A percentile compares a stretch with the other conserved stretches of the same genome.
These are phyloP conservation scores for Lanmaoa pseudosensibilis DNA, from an alignment of 768 basidiomycete genomes.

Conservation along the genomic window DNA sequence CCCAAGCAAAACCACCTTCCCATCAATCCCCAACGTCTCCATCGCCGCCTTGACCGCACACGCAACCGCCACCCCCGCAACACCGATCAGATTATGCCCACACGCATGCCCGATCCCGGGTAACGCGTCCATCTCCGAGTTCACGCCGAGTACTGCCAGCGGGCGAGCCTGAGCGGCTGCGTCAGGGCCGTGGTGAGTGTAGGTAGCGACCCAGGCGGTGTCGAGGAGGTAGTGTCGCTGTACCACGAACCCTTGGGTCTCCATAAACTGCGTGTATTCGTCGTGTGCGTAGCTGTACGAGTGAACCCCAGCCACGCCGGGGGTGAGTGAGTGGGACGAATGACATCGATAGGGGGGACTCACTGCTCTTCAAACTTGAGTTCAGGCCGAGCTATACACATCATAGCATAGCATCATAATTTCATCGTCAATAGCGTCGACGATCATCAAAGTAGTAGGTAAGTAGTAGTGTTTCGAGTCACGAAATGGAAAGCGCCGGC, in stretches of 20 bases:
- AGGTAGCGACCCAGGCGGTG: slow-evolving; percentile 76
- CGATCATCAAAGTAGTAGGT: too few relatives aligned
- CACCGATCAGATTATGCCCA: slow-evolving; percentile 81
- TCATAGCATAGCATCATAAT: background rate
- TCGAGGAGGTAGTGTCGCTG: slow-evolving; percentile 58
- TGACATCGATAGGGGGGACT: slow-evolving; percentile 14
- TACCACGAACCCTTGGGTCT: slow-evolving; percentile 62
- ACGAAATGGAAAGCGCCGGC: background rate
- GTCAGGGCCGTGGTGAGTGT: slow-evolving; percentile 36
- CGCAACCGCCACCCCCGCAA: slow-evolving; percentile 69
- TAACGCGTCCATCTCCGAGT: slow-evolving; percentile 77
- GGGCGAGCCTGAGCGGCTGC: background rate
- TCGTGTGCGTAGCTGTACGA: slow-evolving; percentile 57
- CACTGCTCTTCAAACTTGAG: slow-evolving; percentile 67
- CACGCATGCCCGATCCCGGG: slow-evolving; percentile 66
- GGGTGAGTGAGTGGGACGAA: too few relatives aligned
- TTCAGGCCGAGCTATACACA: slow-evolving; percentile 61
- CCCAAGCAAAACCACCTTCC: slow-evolving; percentile 68
- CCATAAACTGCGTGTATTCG: slow-evolving; percentile 65
- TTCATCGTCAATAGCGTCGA: background rate
- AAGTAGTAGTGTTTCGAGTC: too few relatives aligned
- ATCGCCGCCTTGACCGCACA: slow-evolving; percentile 63
- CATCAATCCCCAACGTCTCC: slow-evolving; percentile 58
- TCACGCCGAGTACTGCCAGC: slow-evolving; percentile 53
- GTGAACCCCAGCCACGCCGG: too few relatives aligned